Evolutionary conservation across 1,284 basidiomycete species (phyloP).

Genomic region (Golubevia sp.): DNA sequence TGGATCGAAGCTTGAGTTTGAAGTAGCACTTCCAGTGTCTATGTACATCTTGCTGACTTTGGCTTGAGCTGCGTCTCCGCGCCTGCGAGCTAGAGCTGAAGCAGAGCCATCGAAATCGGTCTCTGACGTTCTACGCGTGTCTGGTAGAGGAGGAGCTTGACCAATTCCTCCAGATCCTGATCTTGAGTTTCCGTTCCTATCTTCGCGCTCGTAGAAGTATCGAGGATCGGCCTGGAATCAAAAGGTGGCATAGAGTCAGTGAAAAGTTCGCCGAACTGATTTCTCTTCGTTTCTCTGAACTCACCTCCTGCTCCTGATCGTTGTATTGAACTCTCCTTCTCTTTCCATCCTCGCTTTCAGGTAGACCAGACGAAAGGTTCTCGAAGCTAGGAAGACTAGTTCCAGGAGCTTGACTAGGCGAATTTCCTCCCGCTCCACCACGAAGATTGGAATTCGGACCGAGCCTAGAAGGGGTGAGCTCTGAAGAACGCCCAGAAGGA

Average conservation of each 20-base stretch:
- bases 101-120: not conserved
- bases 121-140: not conserved
- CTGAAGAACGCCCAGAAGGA: not conserved
- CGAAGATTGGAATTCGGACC: not conserved
- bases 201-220: not conserved
- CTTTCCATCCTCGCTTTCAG: not conserved
- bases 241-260: not conserved
- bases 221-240: not conserved
- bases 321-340: not conserved
- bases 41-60: slow-evolving; percentile 50
- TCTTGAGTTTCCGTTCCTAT: not conserved
- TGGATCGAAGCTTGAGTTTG: not conserved
- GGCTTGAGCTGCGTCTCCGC: slow-evolving; percentile 46
- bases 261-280: not conserved
- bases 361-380: not conserved
- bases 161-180: not conserved
- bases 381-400: not conserved
- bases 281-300: not conserved
- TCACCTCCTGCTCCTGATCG: not conserved
- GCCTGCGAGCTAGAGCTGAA: slow-evolving; percentile 34
- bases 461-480: not conserved
- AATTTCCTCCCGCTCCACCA: not conserved
- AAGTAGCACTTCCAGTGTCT: slow-evolving; percentile 22
- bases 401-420: not conserved
- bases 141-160: not conserved